A percentile compares a stretch with the other conserved stretches of the same genome.
Conservation (phyloP, 1,284 basidiomycete genomes). For the Tremellales sp. region DNA sequence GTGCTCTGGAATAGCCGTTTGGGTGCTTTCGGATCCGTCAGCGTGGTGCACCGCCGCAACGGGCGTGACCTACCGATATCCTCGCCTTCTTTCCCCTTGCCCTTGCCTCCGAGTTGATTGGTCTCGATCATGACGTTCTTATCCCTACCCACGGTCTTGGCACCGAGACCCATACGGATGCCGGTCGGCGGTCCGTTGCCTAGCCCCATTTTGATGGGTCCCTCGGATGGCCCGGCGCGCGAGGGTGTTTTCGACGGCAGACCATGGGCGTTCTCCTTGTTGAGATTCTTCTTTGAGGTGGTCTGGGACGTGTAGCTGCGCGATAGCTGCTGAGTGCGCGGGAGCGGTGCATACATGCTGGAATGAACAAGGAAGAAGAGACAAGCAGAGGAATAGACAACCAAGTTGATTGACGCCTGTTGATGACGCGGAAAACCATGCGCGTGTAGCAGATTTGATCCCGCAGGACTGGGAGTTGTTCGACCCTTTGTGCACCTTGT, state of each 20-base stretch:
- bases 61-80: slow-evolving; percentile 28
- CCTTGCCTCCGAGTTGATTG: slow-evolving; percentile 11
- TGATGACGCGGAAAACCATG: too few species aligned
- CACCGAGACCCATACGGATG: slow-evolving; percentile 17
- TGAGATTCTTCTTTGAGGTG: slow-evolving; percentile 19
- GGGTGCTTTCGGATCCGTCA: slow-evolving; percentile 17
- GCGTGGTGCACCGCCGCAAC: not conserved
- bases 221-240: slow-evolving; percentile 11
- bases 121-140: slow-evolving; percentile 18
- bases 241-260: slow-evolving; percentile 34
- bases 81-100: slow-evolving; percentile 22
- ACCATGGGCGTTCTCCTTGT: slow-evolving; percentile 28
- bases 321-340: slow-evolving; percentile 19
- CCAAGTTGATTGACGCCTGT: too few species aligned
- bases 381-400: not conserved
- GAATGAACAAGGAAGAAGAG: not conserved
- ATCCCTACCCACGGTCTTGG: slow-evolving; percentile 29
- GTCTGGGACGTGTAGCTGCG: slow-evolving; percentile 19
- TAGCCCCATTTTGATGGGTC: slow-evolving; percentile 1
- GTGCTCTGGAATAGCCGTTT: slow-evolving; percentile 31
- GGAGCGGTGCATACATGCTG: slow-evolving; percentile 27
- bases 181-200: not conserved
- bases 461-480: too few species aligned
- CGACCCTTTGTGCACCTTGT: too few species aligned
- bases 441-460: too few species aligned